A percentile compares a stretch with the other conserved stretches of the same genome.
Conservation (phyloP, 345 rosid species). For the Euphorbia pulcherrima region DNA sequence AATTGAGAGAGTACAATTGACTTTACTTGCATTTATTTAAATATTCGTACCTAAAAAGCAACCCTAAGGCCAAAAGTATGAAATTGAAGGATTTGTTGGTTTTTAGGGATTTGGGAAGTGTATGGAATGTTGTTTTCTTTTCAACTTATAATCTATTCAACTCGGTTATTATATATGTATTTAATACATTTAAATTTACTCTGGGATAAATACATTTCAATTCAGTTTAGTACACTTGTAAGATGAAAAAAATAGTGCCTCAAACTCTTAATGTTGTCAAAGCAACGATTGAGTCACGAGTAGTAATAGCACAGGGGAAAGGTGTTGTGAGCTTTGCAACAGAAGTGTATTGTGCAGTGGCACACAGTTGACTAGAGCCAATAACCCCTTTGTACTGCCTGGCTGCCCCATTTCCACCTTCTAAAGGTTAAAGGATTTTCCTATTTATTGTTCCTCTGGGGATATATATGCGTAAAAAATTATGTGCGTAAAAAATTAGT, state of each 20-base stretch:
- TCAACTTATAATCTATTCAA: too few relatives aligned
- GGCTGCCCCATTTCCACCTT: background rate
- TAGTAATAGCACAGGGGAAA: background rate
- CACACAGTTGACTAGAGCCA: slow-evolving; percentile 6
- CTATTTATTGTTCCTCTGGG: too few relatives aligned
- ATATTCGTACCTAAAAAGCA: background rate
- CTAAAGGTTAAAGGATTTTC: slow-evolving; percentile 4
- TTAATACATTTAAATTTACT: too few relatives aligned
- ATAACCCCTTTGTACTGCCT: background rate
- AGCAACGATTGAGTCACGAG: background rate
- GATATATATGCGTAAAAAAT: too few relatives aligned
- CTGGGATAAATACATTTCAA: too few relatives aligned
- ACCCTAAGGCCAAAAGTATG: background rate
- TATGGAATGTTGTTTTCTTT: too few relatives aligned
- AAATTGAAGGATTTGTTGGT: slow-evolving; percentile 1
- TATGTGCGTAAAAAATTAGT: too few relatives aligned
- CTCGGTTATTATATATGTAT: too few relatives aligned
- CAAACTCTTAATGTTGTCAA: background rate
- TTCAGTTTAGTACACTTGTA: too few relatives aligned
- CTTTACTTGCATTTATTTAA: background rate
- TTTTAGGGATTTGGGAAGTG: background rate
- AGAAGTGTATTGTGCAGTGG: background rate
- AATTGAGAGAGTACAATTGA: background rate
- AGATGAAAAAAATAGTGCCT: too few relatives aligned
- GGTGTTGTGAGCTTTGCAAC: background rate